Conservation (phyloP, 2,329 filamentous ascomycete genomes). For the Aspergillus aculeatinus region DNA sequence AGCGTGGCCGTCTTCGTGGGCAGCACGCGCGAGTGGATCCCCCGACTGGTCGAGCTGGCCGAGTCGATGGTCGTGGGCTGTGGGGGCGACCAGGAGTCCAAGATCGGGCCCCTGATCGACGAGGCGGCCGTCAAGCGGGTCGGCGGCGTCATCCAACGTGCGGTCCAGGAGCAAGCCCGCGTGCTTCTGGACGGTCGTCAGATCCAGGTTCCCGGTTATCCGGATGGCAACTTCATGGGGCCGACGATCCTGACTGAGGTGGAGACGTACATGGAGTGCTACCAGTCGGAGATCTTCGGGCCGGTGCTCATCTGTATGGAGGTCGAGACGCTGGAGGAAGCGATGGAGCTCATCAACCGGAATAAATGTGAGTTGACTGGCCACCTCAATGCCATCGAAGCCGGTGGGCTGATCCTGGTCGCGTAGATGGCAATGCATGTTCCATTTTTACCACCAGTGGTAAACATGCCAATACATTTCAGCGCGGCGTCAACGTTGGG, state of each 20-base stretch:
- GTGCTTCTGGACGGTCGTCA: conserved; percentile 62
- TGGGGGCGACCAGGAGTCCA: conserved; percentile 60
- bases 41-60: conserved; percentile 61
- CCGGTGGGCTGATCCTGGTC: neutral
- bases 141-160: conserved; percentile 58
- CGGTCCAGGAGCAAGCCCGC: conserved; percentile 61
- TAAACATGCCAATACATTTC: conserved; percentile 32
- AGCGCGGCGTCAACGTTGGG: conserved; percentile 30
- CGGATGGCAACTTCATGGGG: conserved; percentile 61
- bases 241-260: conserved; percentile 39
- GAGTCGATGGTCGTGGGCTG: conserved; percentile 60
- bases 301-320: conserved; percentile 39
- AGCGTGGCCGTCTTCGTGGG: conserved; percentile 63
- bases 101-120: conserved; percentile 62
- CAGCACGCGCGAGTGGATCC: conserved; percentile 62
- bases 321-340: conserved; percentile 36
- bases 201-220: conserved; percentile 59
- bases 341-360: conserved; percentile 33
- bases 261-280: conserved; percentile 38
- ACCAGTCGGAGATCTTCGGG: conserved; percentile 39
- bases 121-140: conserved; percentile 60
- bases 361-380: conserved; percentile 20
- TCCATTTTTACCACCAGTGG: conserved; percentile 37
- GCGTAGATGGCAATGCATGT: conserved; percentile 36
- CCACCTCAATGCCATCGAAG: no score